Evolutionary conservation across 805 yeast genomes (phyloP), one percentile per base, ranked within the genome.

Genomic region (Candida qinlingensis): DNA sequence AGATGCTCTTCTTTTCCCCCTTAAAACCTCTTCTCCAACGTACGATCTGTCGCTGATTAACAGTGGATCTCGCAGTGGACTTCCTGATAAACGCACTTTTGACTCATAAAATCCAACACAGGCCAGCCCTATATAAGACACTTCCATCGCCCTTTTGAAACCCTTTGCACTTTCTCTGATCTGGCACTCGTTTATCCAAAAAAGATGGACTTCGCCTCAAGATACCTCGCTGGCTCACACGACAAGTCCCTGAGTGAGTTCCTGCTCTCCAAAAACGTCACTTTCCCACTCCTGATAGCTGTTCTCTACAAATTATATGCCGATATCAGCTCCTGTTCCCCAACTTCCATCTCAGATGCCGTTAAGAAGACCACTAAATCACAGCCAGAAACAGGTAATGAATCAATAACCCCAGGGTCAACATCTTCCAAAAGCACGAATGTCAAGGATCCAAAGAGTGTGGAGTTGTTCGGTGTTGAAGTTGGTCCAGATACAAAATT

Each of bases 401-500:
- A 12, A 9, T 12, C 13, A 35, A 11, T 13, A 35, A 35, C 7
- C 7, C 10, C 10, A 35, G 10, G 26, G 4, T n/a, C 28, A 6
- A 26, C 30, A 7, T 28, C 27, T 28, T 9, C 34, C 26, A 19
- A 9, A 25, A 13, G 12, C 30, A 11, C 12, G 27, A 27, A 39
- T 30, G 9, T 5, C 35, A 41, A 25, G 12, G 43, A 27, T 25
- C 12, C 36, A 5, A 25, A 41, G 29, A 9, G n/a, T 11, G 11
- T 37, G 12, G 39, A 41, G 28, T 10, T 46, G 33, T 45, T 48
- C 28, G 48, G 48, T 9, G 39, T 26, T 4, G 43, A 37, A 13
- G 52, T 69, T 47, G 35, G 47, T 1, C 62, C 79, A 1, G 71
- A 71, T 4, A 56, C 53, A 26, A 50, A 63, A 4, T 62, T 62